These are phyloP conservation scores for Zygotorulaspora danielsina DNA, from an alignment of 805 yeast genomes.

Conservation along the genomic window DNA sequence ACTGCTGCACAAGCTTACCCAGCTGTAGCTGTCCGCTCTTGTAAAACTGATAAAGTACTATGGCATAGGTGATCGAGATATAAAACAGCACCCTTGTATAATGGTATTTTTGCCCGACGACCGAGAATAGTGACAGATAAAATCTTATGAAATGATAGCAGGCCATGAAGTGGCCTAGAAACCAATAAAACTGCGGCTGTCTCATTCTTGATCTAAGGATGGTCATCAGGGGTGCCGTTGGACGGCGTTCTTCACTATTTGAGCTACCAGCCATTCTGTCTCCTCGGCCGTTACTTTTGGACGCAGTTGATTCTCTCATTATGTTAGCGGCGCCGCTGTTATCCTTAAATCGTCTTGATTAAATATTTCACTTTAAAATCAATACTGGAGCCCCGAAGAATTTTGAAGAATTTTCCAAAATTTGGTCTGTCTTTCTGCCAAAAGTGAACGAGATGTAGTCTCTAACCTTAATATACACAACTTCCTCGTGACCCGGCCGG, in stretches of 20 bases:
- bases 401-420: constrained; percentile 1
- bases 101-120: constrained; percentile 33
- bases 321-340: neutral
- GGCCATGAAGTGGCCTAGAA: constrained; percentile 54
- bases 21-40: constrained; percentile 39
- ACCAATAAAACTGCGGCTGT: constrained; percentile 70
- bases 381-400: neutral
- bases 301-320: constrained; percentile 1
- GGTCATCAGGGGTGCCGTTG: constrained; percentile 22
- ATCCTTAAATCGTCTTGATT: neutral
- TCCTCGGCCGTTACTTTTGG: neutral
- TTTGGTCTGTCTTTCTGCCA: neutral
- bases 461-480: too few species aligned
- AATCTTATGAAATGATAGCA: constrained; percentile 39
- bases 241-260: constrained; percentile 7
- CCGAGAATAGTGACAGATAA: constrained; percentile 42
- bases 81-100: constrained; percentile 46
- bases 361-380: neutral
- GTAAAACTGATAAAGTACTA: constrained; percentile 58
- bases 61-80: constrained; percentile 55
- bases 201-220: constrained; percentile 26
- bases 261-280: neutral
- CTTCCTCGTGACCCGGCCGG: too few species aligned
- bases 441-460: too few species aligned
- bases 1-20: constrained; percentile 32